phyloP scores from a whole-genome alignment of 2,329 filamentous ascomycete genomes.

The Nannizzia gypsea region DNA sequence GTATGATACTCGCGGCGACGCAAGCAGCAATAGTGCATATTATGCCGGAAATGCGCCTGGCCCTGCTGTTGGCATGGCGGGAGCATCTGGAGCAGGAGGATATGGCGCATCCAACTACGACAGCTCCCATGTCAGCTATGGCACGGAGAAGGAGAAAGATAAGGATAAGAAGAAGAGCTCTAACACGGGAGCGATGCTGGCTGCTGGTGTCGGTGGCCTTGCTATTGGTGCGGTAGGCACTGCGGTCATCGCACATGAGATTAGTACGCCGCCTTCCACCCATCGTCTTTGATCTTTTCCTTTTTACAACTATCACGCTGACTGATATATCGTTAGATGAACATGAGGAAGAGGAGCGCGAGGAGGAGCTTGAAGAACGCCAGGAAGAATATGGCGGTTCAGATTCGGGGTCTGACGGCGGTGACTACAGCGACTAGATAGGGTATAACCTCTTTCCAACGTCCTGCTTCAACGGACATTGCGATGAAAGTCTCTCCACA shows the following conservation, averaged over 20 bases:
- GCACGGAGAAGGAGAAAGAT: constrained; percentile 19
- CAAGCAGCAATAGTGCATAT: constrained; percentile 58
- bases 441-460: too few relatives aligned
- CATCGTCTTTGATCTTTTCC: neutral
- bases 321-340: neutral
- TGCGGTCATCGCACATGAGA: constrained; percentile 44
- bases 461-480: too few relatives aligned
- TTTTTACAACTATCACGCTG: neutral
- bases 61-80: neutral
- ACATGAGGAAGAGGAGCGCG: neutral
- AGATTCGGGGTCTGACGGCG: neutral
- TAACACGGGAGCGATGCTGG: constrained; percentile 41
- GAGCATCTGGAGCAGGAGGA: neutral
- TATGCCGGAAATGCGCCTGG: neutral
- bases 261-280: constrained; percentile 17
- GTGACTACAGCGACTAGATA: neutral
- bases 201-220: constrained; percentile 47
- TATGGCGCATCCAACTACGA: neutral
- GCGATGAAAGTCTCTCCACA: too few relatives aligned
- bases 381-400: neutral
- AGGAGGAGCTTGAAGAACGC: neutral
- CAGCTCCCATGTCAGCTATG: neutral
- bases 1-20: constrained; percentile 45
- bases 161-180: constrained; percentile 33
- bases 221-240: constrained; percentile 47